A percentile compares a stretch with the other conserved stretches of the same genome.
Evolutionary conservation across 306 rosid species (phyloP).

Genomic region (Crataegus laevigata): DNA sequence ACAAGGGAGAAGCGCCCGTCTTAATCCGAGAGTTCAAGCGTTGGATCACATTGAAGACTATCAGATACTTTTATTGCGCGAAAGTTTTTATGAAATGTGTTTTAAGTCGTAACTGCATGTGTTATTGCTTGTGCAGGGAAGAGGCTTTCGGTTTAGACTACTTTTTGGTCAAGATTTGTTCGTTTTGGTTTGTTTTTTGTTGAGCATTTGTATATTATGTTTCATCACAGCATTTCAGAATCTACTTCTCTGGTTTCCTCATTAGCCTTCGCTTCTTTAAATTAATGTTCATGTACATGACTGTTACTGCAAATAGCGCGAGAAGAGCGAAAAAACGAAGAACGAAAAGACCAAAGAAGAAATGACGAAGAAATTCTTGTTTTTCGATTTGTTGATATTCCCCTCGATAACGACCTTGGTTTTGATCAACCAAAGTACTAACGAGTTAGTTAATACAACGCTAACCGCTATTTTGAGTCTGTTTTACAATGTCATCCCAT

Average conservation of each 20-base stretch:
- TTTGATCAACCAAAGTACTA: no score
- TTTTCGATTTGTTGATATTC: no score
- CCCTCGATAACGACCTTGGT: no score
- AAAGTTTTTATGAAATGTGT: conserved; percentile 25
- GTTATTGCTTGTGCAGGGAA: conserved; percentile 37
- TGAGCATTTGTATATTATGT: conserved; percentile 10
- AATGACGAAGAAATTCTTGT: no score
- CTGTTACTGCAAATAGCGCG: no score
- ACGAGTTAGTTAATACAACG: no score
- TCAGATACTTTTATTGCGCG: conserved; percentile 12
- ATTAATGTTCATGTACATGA: no score
- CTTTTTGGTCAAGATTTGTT: conserved; percentile 27
- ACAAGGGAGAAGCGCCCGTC: conserved; percentile 21
- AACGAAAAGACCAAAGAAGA: no score
- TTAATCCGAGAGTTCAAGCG: background rate
- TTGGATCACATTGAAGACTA: conserved; percentile 22
- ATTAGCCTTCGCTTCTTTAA: background rate
- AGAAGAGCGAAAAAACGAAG: no score
- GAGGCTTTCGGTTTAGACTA: conserved; percentile 27
- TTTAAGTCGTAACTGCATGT: conserved; percentile 29
- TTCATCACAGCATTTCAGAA: background rate
- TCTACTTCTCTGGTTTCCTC: background rate
- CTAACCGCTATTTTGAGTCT: no score
- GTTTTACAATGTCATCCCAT: background rate
- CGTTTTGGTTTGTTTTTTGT: conserved; percentile 16